Base-by-base conservation (phyloP, 2,329 filamentous ascomycete species). In the Clonostachys byssicola region DNA sequence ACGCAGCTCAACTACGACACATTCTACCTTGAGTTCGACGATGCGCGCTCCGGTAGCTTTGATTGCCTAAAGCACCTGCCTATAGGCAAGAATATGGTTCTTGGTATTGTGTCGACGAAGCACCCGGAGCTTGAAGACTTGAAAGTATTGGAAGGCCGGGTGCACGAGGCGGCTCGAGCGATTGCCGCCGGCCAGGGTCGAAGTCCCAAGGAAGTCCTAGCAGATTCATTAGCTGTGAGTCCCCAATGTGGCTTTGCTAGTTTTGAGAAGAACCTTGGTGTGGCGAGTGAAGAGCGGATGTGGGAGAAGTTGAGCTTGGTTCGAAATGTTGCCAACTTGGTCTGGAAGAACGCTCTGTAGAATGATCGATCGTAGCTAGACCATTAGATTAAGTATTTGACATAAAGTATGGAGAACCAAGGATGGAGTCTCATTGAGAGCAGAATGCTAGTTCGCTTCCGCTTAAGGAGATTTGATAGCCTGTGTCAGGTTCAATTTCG, bases 221-320 rank as follows among this genome's bases (percentile, higher is more conserved):
- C 81, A 59, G 77, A 81, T 53, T 23, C 17, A 12, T 70, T 89
- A 23, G 81, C 83, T 41, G 80, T 88, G 30, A 86, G 81, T 59
- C 84, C 85, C 4, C 84, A 88, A 68, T 86, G 83, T 59, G 83
- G 83, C 1, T 86, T 86, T 61, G 86, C 86, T 5, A 87, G 81
- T 55, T 84, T 88, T 56, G 77, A 81, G 14, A 74, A 84, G 52
- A 86, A 84, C 7, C 66, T 65, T 1, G 87, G 89, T 58, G 73
- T 77, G 36, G 75, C 89, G 56, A 80, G 78, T 2, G 76, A 78
- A 57, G 76, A 85, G 35, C 85, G 83, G 55, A 89, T 89, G 85
- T 75, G 82, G 64, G 79, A 75, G 57, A 89, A 89, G 71, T 64
- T 89, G 57, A 75, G 80, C 67, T 68, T 89, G 49, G 85, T 89